phyloP scores from a whole-genome alignment of 768 basidiomycete genomes.

The Candolleomyces efflorescens region DNA sequence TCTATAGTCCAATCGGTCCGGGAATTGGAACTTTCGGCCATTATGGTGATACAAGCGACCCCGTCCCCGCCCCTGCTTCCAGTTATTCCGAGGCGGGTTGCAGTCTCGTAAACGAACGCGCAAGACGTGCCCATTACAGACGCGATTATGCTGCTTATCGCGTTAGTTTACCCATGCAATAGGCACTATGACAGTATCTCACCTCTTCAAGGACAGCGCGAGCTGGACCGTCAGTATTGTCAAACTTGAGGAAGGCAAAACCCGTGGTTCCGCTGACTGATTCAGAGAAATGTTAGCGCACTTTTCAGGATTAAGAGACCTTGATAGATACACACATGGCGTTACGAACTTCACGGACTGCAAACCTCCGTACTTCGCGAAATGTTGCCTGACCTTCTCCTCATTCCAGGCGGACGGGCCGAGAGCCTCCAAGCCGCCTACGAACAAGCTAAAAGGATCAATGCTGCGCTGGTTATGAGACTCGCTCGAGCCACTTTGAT shows the following conservation, averaged over 20 bases:
- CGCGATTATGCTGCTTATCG: constrained; percentile 55
- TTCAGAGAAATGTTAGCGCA: not conserved
- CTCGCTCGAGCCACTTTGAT: not conserved
- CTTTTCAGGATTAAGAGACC: not conserved
- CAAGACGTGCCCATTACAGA: constrained; percentile 65
- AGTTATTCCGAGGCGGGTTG: constrained; percentile 50
- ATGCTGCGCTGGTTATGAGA: constrained; percentile 27
- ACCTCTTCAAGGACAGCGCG: constrained; percentile 68
- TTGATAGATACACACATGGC: constrained; percentile 43
- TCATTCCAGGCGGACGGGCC: constrained; percentile 70
- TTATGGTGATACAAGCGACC: constrained; percentile 31
- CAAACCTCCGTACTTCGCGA: constrained; percentile 60
- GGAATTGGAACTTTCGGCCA: constrained; percentile 13
- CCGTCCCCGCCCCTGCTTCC: constrained; percentile 43
- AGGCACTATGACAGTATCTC: constrained; percentile 3
- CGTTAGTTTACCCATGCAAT: not conserved
- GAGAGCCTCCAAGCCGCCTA: constrained; percentile 68
- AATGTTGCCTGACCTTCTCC: constrained; percentile 51
- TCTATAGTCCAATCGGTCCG: not conserved
- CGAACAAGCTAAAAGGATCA: constrained; percentile 70
- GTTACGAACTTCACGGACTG: constrained; percentile 62
- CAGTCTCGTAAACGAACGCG: constrained; percentile 73
- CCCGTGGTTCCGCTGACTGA: constrained; percentile 61
- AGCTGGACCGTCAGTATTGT: constrained; percentile 58
- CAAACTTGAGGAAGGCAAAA: constrained; percentile 77